Conservation (phyloP, 129 eudicot species). For the Lonicera japonica region DNA sequence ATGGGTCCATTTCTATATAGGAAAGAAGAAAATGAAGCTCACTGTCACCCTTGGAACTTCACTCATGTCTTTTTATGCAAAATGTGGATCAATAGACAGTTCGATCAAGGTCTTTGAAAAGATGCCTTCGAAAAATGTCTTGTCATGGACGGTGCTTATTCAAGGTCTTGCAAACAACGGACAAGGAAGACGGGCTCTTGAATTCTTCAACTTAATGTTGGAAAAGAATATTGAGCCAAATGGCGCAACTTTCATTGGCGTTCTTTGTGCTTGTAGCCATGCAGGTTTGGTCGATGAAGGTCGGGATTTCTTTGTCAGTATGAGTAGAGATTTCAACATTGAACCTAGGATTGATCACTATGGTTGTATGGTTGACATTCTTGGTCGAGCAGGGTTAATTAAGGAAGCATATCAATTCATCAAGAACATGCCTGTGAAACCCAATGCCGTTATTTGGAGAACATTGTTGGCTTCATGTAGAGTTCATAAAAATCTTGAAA, state of each 20-base stretch:
- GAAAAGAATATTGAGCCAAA: slow-evolving; percentile 35
- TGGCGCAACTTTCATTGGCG: slow-evolving; percentile 49
- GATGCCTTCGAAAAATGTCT: slow-evolving; percentile 33
- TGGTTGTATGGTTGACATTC: slow-evolving; percentile 71
- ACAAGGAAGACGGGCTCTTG: slow-evolving; percentile 31
- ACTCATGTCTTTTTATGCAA: slow-evolving; percentile 32
- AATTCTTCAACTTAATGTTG: slow-evolving; percentile 36
- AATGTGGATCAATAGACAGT: slow-evolving; percentile 33
- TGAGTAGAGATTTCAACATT: slow-evolving; percentile 45
- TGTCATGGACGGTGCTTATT: slow-evolving; percentile 40
- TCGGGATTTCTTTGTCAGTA: slow-evolving; percentile 36
- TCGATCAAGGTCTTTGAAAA: slow-evolving; percentile 27
- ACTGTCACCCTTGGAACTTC: slow-evolving; percentile 44
- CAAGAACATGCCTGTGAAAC: slow-evolving; percentile 43
- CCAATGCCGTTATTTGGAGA: slow-evolving; percentile 46
- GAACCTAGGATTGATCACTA: slow-evolving; percentile 60
- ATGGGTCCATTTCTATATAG: slow-evolving; percentile 35
- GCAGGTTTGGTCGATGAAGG: slow-evolving; percentile 64
- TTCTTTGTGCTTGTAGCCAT: slow-evolving; percentile 58
- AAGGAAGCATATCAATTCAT: slow-evolving; percentile 44
- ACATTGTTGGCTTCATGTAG: slow-evolving; percentile 41
- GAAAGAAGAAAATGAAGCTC: slow-evolving; percentile 25
- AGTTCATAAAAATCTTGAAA: slow-evolving; percentile 25
- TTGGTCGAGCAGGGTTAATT: slow-evolving; percentile 54
- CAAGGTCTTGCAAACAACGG: slow-evolving; percentile 48